Evolutionary conservation across 345 rosid genomes (phyloP).

Genomic region (Geranium brycei): DNA sequence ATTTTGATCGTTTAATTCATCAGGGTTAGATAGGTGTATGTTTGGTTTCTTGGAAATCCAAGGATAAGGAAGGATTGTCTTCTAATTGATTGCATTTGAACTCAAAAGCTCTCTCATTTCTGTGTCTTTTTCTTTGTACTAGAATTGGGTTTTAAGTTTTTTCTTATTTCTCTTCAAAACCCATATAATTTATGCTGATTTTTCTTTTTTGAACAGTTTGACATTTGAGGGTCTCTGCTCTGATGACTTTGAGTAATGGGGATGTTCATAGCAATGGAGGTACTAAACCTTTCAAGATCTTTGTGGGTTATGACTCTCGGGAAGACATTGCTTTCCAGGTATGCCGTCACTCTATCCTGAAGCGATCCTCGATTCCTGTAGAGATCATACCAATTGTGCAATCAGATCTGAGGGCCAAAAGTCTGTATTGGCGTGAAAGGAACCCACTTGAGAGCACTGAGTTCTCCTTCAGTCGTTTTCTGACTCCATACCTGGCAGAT

Average conservation of each 20-base stretch:
- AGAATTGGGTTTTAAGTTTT: too few species aligned
- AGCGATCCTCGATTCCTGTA: conserved; percentile 69
- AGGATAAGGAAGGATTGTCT: not conserved
- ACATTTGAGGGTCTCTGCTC: not conserved
- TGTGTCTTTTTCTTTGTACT: too few species aligned
- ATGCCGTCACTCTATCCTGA: conserved; percentile 56
- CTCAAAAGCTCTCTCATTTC: too few species aligned
- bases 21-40: not conserved
- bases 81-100: not conserved
- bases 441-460: conserved; percentile 87
- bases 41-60: not conserved
- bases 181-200: not conserved
- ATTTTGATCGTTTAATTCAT: not conserved
- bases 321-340: conserved; percentile 86
- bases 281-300: conserved; percentile 50
- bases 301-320: conserved; percentile 84
- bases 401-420: conserved; percentile 57
- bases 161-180: too few species aligned
- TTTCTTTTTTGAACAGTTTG: not conserved
- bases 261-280: not conserved
- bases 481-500: conserved; percentile 68
- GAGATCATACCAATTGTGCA: conserved; percentile 72
- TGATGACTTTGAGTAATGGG: not conserved
- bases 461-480: conserved; percentile 83
- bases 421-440: conserved; percentile 75